Conservation (phyloP, 305 asterid species). For the Fraxinus platypoda region DNA sequence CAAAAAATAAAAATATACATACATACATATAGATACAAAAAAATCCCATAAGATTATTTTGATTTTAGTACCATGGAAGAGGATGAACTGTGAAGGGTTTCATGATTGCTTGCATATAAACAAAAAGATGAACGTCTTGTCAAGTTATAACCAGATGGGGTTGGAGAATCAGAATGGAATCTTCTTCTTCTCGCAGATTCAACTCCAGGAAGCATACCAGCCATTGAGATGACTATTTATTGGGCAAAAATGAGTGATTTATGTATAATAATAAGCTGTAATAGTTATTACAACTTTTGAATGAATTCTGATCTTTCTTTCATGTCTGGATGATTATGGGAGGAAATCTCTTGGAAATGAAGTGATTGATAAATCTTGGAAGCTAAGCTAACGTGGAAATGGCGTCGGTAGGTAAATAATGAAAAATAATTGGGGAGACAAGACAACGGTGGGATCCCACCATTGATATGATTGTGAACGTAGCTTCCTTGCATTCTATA, state of each 20-base stretch:
- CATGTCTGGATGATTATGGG: background rate
- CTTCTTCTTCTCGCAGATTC: slow-evolving; percentile 65
- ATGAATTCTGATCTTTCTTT: background rate
- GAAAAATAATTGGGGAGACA: background rate
- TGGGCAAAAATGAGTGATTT: slow-evolving; percentile 5
- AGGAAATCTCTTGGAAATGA: slow-evolving; percentile 8
- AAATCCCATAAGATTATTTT: background rate
- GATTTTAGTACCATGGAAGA: slow-evolving; percentile 36
- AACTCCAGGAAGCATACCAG: slow-evolving; percentile 61
- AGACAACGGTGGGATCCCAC: slow-evolving; percentile 10
- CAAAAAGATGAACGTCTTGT: slow-evolving; percentile 53
- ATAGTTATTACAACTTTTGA: background rate
- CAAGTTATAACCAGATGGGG: slow-evolving; percentile 17
- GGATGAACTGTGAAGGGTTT: slow-evolving; percentile 28
- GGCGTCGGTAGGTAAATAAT: background rate
- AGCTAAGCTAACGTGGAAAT: background rate
- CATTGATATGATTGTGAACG: slow-evolving; percentile 6
- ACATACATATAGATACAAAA: background rate
- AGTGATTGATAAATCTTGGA: background rate
- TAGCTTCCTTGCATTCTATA: background rate
- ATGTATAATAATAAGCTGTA: background rate
- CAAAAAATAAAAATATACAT: background rate
- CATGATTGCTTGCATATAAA: slow-evolving; percentile 37
- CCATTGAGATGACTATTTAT: slow-evolving; percentile 29
- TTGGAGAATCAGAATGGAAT: slow-evolving; percentile 29